These are phyloP conservation scores for Phalaenopsis equestris DNA, from an alignment of 106 monocot species.

Conservation along the genomic window DNA sequence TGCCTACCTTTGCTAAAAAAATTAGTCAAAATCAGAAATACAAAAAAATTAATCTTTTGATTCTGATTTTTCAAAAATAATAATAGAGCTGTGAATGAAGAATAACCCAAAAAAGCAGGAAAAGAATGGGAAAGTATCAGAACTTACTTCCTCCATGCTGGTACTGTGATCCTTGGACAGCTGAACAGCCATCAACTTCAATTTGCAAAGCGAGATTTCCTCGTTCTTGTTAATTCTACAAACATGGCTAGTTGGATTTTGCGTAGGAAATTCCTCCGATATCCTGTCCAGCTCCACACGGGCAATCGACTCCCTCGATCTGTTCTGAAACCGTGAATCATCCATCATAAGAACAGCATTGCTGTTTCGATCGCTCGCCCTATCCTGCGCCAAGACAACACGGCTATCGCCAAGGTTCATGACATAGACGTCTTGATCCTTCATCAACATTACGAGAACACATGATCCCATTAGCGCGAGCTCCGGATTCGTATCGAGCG, in stretches of 20 bases:
- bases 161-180: constrained; percentile 87
- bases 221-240: constrained; percentile 48
- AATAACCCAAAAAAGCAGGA: neutral
- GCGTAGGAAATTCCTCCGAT: constrained; percentile 92
- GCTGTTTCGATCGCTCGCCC: constrained; percentile 23
- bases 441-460: constrained; percentile 98
- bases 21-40: too few species aligned
- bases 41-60: too few species aligned
- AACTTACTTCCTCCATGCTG: constrained; percentile 65
- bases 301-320: constrained; percentile 68
- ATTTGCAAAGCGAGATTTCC: constrained; percentile 64
- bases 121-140: neutral
- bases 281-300: constrained; percentile 89
- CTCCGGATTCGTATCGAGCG: constrained; percentile 84
- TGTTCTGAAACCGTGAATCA: constrained; percentile 35
- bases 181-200: constrained; percentile 77
- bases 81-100: neutral
- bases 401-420: constrained; percentile 99
- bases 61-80: neutral
- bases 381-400: constrained; percentile 83
- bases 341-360: constrained; percentile 29
- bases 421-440: constrained; percentile 94
- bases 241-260: constrained; percentile 42
- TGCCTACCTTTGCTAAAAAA: too few species aligned
- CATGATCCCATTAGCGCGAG: constrained; percentile 97